Base-by-base conservation (phyloP, 495 filamentous ascomycete genomes). In the Aspergillus ostianus region DNA sequence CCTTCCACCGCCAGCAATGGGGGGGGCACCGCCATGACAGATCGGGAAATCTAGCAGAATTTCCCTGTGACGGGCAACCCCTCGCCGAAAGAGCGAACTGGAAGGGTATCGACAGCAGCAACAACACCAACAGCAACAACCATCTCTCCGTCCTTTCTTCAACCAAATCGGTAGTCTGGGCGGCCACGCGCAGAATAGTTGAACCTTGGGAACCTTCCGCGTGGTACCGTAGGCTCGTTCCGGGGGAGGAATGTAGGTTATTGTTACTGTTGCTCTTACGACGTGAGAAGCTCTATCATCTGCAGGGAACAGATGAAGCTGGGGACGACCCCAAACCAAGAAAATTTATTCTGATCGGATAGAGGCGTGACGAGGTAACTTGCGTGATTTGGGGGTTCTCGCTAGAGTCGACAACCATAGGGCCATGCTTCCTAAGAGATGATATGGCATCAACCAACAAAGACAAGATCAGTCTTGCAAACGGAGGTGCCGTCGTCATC, bases 131-230 rank as follows among this genome's bases (percentile, higher is more conserved):
- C 32, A 12, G 32, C 32, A 36, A 36, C 36, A 41, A 41, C 36
- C 15, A 12, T 41, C 36, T 15, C 12, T 17, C 36, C 36, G 36
- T 41, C 15, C 36, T 41, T 41, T 41, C 9, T 41, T 41, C 36
- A 41, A 41, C 45, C 19, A 18, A n/a, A 21, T 23, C 6, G 9
- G 53, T 21, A 27, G 47, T 26, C 44, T 18, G 55, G 47, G 47
- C 49, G 55, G 51, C 51, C 57, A 59, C 52, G 55, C 52, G 56
- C 52, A 51, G 54, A 57, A 18, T 46, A 53, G 26, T 46, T 19
- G 27, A 69, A 66, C 67, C 67, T 63, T 69, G 67, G 67, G 21
- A 66, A 56, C 26, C 55, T 63, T 51, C 67, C 67, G 67, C 53
- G 49, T 59, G 64, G 64, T 59, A 65, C 60, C 59, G 61, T 21